A percentile compares a stretch with the other conserved stretches of the same genome.
These are phyloP conservation scores for Cucurbitaria berberidis DNA, from an alignment of 2,329 filamentous ascomycete species.

Conservation along the genomic window DNA sequence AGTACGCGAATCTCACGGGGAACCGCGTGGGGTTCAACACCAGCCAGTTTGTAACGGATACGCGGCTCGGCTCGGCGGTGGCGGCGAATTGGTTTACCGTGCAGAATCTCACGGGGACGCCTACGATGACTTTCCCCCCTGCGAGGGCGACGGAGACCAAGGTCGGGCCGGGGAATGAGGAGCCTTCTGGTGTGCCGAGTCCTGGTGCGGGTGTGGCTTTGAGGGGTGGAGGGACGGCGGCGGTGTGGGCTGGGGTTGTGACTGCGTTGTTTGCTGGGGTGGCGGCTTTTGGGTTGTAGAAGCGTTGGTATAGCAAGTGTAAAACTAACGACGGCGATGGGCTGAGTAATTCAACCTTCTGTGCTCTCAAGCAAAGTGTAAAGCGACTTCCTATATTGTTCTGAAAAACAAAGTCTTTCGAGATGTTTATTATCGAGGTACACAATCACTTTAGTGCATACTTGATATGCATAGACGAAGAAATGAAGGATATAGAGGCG, in stretches of 20 bases:
- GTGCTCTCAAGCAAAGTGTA: too few relatives aligned
- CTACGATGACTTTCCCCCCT: conserved; percentile 28
- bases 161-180: too few relatives aligned
- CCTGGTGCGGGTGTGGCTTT: conserved; percentile 21
- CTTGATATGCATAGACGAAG: too few relatives aligned
- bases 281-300: conserved; percentile 23
- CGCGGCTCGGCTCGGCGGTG: conserved; percentile 35
- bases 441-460: too few relatives aligned
- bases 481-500: too few relatives aligned
- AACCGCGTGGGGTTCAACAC: conserved; percentile 45
- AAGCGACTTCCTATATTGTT: too few relatives aligned
- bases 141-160: conserved; percentile 21
- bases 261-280: conserved; percentile 26
- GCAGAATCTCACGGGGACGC: conserved; percentile 34
- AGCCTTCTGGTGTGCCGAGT: too few relatives aligned
- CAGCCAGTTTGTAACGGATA: conserved; percentile 40
- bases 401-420: too few relatives aligned
- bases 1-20: conserved; percentile 40
- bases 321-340: too few relatives aligned
- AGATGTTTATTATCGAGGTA: too few relatives aligned
- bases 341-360: too few relatives aligned
- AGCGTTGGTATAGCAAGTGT: too few relatives aligned
- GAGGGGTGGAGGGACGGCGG: conserved; percentile 16
- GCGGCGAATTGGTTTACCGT: conserved; percentile 51
- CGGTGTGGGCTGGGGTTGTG: conserved; percentile 20